Evolutionary conservation across 1,284 basidiomycete genomes (phyloP), one percentile per base, ranked within the genome.

Genomic region (Pyrrhoderma lamaoense): DNA sequence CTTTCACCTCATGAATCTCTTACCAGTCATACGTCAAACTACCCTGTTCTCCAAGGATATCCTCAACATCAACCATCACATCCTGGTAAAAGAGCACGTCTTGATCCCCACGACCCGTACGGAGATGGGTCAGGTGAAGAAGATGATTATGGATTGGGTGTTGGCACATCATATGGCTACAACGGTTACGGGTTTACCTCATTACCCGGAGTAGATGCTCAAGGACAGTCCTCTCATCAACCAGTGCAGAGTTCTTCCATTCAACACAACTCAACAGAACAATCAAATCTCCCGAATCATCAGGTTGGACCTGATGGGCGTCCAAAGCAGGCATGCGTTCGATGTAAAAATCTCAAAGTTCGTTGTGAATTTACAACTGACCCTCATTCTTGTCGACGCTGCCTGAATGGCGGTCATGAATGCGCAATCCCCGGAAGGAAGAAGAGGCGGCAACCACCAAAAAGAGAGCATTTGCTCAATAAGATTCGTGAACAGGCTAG

Each of bases 391-490:
- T 55, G 53, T 31, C 25, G 40, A 3, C 53, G 53, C 13, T 55
- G 53, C 40, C 16, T 55, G 13, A 55, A 55, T 38, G 53, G 53
- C 7, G 44, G 49, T 18, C 53, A 55, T 42, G 49, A 55, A 19
- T 55, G 53, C 23, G 44, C 40, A 19, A 52, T 51, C 22, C 53
- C 53, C 8, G 53, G 53, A 2, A 37, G 49, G 43, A 55, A 52
- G 45, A 55, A 55, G 45, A 21, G 53, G 8, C 46, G 49, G 25
- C 53, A 51, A 16, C 53, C 53, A 21, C 53, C 53, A 49, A 88
- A 89, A 74, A 82, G 87, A 13, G 87, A 89, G 60, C 72, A 83
- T 59, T 71, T 90, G 22, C 70, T 89, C 50, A 80, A 75, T 55
- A 72, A 86, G 63, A 89, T 89, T 53, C 77, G 77, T 39, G 74